A percentile compares a stretch with the other conserved stretches of the same genome.
phyloP scores from a whole-genome alignment of 805 yeast genomes.

The Kodamaea kaohsiungensis region DNA sequence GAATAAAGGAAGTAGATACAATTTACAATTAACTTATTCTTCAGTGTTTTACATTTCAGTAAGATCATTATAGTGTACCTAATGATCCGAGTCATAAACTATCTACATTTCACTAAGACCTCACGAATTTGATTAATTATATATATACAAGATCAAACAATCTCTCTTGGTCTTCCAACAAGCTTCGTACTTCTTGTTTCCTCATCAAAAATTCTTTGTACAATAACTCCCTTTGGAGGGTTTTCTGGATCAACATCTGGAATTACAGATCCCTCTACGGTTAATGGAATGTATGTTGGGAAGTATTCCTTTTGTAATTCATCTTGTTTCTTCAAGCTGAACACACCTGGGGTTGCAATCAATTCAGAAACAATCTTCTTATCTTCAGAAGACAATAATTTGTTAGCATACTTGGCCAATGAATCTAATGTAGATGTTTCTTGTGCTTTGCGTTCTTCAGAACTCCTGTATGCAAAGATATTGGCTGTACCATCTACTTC shows the following conservation, averaged over 20 bases:
- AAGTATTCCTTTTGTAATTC: slow-evolving; percentile 49
- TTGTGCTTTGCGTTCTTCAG: slow-evolving; percentile 24
- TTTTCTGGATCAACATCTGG: slow-evolving; percentile 39
- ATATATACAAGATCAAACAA: slow-evolving; percentile 30
- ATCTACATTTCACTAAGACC: not conserved
- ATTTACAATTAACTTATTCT: too few species aligned
- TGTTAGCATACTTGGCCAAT: slow-evolving; percentile 23
- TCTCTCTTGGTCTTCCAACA: slow-evolving; percentile 55
- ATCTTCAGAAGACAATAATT: slow-evolving; percentile 34
- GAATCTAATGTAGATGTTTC: slow-evolving; percentile 20
- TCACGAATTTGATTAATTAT: not conserved
- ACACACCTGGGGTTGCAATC: slow-evolving; percentile 44
- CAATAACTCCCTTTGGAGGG: slow-evolving; percentile 47
- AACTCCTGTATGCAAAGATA: slow-evolving; percentile 40
- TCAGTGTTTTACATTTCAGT: too few species aligned
- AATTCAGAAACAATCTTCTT: slow-evolving; percentile 44
- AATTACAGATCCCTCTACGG: slow-evolving; percentile 42
- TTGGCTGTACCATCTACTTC: slow-evolving; percentile 49
- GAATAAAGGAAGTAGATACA: too few species aligned
- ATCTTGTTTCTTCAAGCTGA: slow-evolving; percentile 35
- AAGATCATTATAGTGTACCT: too few species aligned
- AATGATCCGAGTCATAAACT: too few species aligned
- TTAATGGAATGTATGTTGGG: slow-evolving; percentile 57
- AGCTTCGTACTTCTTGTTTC: slow-evolving; percentile 51
- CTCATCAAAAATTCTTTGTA: slow-evolving; percentile 63